phyloP scores from a whole-genome alignment of 1,284 basidiomycete genomes.

The Lentinula novae-zelandiae region DNA sequence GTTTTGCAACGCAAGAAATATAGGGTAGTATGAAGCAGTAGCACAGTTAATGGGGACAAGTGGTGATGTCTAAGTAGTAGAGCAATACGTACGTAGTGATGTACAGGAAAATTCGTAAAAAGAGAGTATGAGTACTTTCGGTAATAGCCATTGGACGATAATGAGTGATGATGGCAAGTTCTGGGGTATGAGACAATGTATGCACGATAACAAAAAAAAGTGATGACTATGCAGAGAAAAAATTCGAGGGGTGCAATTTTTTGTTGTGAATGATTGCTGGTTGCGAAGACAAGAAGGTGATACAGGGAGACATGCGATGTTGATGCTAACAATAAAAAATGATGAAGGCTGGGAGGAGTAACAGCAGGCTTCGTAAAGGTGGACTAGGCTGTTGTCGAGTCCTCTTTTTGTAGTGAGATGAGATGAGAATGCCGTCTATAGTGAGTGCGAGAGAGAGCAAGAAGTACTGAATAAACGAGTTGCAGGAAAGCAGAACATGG shows the following conservation, averaged over 20 bases:
- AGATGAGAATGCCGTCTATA: not conserved
- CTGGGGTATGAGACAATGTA: not conserved
- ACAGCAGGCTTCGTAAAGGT: not conserved
- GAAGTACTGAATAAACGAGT: not conserved
- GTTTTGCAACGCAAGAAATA: not conserved
- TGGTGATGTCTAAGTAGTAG: not conserved
- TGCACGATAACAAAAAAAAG: not conserved
- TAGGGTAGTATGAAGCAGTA: not conserved
- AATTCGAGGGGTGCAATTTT: not conserved
- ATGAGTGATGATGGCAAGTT: not conserved
- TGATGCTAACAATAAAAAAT: not conserved
- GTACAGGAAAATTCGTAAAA: not conserved
- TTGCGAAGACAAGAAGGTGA: not conserved
- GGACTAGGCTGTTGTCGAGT: conserved; percentile 1
- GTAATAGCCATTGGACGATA: not conserved
- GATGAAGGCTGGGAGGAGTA: not conserved
- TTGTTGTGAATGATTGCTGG: not conserved
- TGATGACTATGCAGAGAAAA: not conserved
- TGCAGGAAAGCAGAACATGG: not conserved
- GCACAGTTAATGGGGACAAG: not conserved
- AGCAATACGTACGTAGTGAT: not conserved
- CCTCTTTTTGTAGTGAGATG: not conserved
- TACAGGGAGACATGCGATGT: not conserved
- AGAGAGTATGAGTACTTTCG: not conserved
- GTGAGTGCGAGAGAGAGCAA: not conserved